Evolutionary conservation across 1,284 basidiomycete species (phyloP), one percentile per base, ranked within the genome.

Genomic region (Sporisorium sorghi): DNA sequence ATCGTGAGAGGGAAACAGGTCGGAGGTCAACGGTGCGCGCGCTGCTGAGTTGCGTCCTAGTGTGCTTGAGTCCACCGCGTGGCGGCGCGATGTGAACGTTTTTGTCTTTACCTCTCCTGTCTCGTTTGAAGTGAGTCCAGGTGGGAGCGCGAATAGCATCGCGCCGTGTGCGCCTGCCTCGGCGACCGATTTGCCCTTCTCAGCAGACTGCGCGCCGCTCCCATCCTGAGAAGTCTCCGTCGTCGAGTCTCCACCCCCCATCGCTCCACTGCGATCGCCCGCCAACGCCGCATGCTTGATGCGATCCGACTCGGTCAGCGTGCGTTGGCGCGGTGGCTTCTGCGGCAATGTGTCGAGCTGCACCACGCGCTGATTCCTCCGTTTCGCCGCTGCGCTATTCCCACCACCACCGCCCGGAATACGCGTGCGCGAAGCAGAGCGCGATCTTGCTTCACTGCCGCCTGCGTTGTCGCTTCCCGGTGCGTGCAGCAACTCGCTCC

Each of bases 271-370:
- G 9, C 28, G 47, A 23, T 73, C 39, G 2, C 69, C 63, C 4
- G 63, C 37, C 11, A 67, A 48, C 1, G 71, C 77, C 2, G 77
- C 74, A 14, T 67, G 59, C 32, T 74, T 77, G 67, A 78, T 72
- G 12, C 51, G 44, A 47, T 77, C 71, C 47, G 77, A 71, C 5
- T 76, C 74, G 12, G 66, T 67, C 14, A 75, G 37, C 15, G 55
- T 58, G 7, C 54, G 35, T 35, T 63, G 57, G 12, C 56, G 54
- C 5, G 58, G 58, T 47, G n/a, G n/a, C n/a, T 71, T 66, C 12
- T 55, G 61, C 11, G 63, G 62, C 24, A 62, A 68, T 10, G 46
- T 26, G 28, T 77, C 63, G 1, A 77, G 43, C 12, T 79, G 63
- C 0, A 76, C 75, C 6, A 79, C 51, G 4, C 76, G 62, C 35